Evolutionary conservation across 225 moss, liverwort and hornwort genomes (phyloP), one percentile per base, ranked within the genome.

Genomic region (Lunularia cruciata): DNA sequence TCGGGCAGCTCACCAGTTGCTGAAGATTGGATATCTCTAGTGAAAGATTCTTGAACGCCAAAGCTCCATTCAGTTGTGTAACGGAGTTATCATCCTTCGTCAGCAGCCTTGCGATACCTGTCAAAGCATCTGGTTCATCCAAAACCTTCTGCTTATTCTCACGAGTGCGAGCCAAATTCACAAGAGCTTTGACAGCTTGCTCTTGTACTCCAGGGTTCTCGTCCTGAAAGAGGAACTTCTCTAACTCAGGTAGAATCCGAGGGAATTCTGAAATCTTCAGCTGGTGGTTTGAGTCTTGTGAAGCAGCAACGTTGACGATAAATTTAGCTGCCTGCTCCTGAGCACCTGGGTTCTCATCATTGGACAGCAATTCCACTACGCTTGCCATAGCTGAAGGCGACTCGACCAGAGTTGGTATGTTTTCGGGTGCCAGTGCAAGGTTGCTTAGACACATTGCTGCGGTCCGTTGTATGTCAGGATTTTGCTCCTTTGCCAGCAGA

Each of bases 181-280:
- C 54, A 2, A 69, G 26, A 42, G 56, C 69, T 55, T 57, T 55
- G 39, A 69, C 57, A 0, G 54, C 56, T 39, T 69, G 69, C 69
- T 57, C 69, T 42, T 69, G 77, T 9, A 45, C 53, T 14, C 43
- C 60, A 1, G 43, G 42, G 27, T 65, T 66, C 15, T 75, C 59
- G 11, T 61, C 68, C 56, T 55, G 54, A 9, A 55, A 69, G 19
- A 69, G 14, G 26, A 69, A 57, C n/a, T 55, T 57, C 40, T 69
- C 69, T 25, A 77, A 48, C 13, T 71, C 76, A 4, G 63, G 63
- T 11, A 76, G 37, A 23, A 70, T 60, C 6, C 71, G 43, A 15
- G 76, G 70, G 19, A 71, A 76, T 8, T 76, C 70, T 1, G 76
- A 70, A n/a, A 71, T 36, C 35, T 25, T 67, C n/a, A 67, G 51